phyloP scores from a whole-genome alignment of 306 rosid genomes.

The Cucurbita moschata region DNA sequence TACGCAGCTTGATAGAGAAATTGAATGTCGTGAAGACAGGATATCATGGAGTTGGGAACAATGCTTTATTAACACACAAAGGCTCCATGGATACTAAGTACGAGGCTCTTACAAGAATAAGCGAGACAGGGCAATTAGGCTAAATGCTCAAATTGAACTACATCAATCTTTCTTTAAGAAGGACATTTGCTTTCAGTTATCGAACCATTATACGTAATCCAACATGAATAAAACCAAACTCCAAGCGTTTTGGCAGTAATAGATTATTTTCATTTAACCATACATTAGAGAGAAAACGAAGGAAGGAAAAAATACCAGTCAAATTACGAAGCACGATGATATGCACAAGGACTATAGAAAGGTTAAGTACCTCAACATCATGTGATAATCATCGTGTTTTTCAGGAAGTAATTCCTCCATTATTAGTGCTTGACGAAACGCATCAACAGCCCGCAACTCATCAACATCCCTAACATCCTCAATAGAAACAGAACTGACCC shows the following conservation, averaged over 20 bases:
- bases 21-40: background rate
- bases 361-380: slow-evolving; percentile 60
- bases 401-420: slow-evolving; percentile 74
- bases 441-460: slow-evolving; percentile 74
- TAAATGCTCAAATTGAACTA: background rate
- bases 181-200: background rate
- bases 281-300: background rate
- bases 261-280: background rate
- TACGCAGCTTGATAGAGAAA: background rate
- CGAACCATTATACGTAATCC: background rate
- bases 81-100: background rate
- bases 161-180: background rate
- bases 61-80: background rate
- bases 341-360: background rate
- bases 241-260: background rate
- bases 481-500: slow-evolving; percentile 92
- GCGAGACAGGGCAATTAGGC: background rate
- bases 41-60: background rate
- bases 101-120: background rate
- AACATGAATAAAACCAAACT: background rate
- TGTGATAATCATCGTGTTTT: slow-evolving; percentile 75
- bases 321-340: background rate
- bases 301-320: background rate
- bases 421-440: slow-evolving; percentile 53
- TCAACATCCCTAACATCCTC: slow-evolving; percentile 88